A percentile compares a stretch with the other conserved stretches of the same genome.
Evolutionary conservation across 2,329 filamentous ascomycete species (phyloP).

Genomic region (Ilyonectria mors-panacis): DNA sequence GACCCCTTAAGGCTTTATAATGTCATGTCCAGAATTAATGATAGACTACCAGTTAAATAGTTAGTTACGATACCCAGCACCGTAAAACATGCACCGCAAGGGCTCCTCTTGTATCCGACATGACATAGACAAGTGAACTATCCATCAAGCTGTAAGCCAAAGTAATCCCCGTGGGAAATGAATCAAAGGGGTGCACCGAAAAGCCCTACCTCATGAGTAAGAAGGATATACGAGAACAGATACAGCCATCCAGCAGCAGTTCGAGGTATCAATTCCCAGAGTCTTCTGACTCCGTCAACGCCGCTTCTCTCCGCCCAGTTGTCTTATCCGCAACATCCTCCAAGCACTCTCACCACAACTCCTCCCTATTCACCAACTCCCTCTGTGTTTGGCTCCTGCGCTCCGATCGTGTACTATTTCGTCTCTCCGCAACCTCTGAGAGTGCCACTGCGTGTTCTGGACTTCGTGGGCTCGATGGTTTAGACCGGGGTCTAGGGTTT

Average conservation of each 20-base stretch:
- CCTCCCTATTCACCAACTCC: conserved; percentile 26
- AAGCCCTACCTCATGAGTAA: not conserved
- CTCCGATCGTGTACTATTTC: not conserved
- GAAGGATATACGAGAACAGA: conserved; percentile 19
- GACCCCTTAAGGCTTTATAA: conserved; percentile 12
- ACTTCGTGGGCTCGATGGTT: conserved; percentile 36
- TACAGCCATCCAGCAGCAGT: conserved; percentile 34
- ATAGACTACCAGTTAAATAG: conserved; percentile 7
- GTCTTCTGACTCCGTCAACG: not conserved
- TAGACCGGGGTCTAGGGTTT: conserved; percentile 45
- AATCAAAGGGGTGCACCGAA: not conserved
- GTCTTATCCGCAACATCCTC: not conserved
- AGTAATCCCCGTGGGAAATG: not conserved
- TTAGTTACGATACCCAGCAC: conserved; percentile 7
- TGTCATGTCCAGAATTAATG: conserved; percentile 13
- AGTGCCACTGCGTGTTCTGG: not conserved
- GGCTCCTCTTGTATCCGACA: not conserved
- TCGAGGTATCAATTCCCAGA: conserved; percentile 6
- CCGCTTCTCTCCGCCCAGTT: not conserved
- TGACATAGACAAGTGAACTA: not conserved
- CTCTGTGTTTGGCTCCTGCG: not conserved
- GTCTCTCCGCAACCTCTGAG: not conserved
- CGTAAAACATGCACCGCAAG: not conserved
- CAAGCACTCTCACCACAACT: conserved; percentile 26
- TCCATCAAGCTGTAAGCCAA: not conserved